These are phyloP conservation scores for Hanseniaspora thailandica DNA, from an alignment of 805 yeast genomes.

Conservation along the genomic window DNA sequence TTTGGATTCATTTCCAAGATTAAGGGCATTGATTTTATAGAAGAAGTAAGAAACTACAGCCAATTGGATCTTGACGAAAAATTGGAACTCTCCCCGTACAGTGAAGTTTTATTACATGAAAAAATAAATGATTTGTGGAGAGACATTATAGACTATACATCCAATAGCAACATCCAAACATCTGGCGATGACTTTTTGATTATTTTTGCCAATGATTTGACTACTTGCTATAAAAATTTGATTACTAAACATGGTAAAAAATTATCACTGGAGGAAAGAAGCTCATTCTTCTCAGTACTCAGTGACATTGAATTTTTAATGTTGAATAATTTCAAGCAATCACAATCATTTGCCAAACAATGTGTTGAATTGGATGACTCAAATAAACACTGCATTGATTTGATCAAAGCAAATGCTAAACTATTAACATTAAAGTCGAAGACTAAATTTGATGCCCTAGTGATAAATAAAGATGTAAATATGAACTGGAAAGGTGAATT, in stretches of 20 bases:
- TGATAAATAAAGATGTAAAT: constrained; percentile 17
- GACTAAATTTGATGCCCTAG: constrained; percentile 29
- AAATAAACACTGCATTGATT: constrained; percentile 42
- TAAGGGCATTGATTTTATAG: constrained; percentile 17
- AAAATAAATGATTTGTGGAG: constrained; percentile 19
- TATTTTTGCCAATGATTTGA: constrained; percentile 6
- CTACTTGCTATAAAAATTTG: constrained; percentile 17
- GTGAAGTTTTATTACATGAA: constrained; percentile 27
- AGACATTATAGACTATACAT: constrained; percentile 13
- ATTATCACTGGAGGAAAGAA: constrained; percentile 23
- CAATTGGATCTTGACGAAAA: constrained; percentile 24
- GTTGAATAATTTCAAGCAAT: constrained; percentile 40
- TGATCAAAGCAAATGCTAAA: constrained; percentile 43
- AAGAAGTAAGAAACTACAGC: constrained; percentile 17
- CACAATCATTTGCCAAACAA: constrained; percentile 43
- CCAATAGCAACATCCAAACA: background rate
- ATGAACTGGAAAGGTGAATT: constrained; percentile 27
- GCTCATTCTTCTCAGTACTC: constrained; percentile 24
- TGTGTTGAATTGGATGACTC: constrained; percentile 77
- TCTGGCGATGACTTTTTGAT: constrained; percentile 1
- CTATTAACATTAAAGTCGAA: constrained; percentile 30
- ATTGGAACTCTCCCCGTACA: constrained; percentile 35
- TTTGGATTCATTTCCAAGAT: constrained; percentile 40
- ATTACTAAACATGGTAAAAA: constrained; percentile 24
- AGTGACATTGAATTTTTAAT: constrained; percentile 39